phyloP scores from a whole-genome alignment of 2,329 filamentous ascomycete genomes.

The Tolypocladium album region DNA sequence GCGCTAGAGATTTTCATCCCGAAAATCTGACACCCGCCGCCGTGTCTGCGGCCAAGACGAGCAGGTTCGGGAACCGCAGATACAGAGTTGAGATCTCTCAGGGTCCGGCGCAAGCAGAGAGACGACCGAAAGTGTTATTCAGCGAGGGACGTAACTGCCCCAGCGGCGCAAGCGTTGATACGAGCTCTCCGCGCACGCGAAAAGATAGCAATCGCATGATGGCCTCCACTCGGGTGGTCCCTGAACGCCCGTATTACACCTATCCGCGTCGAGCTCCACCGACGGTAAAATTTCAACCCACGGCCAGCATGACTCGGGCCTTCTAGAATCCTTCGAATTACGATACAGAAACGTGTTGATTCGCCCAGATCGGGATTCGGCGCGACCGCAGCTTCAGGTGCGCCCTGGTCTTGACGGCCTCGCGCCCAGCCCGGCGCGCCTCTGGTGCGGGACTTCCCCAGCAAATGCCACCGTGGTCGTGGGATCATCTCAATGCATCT shows the following conservation, averaged over 20 bases:
- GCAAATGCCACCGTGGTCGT: not conserved
- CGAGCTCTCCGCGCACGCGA: not conserved
- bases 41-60: no score
- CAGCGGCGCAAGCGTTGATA: not conserved
- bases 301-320: not conserved
- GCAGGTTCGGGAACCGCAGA: not conserved
- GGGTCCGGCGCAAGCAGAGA: not conserved
- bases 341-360: not conserved
- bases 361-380: not conserved
- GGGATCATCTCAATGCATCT: not conserved
- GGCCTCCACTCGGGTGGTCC: not conserved
- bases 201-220: not conserved
- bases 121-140: not conserved
- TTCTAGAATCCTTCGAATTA: not conserved
- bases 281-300: not conserved
- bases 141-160: not conserved
- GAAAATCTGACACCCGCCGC: not conserved
- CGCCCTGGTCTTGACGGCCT: not conserved
- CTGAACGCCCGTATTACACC: not conserved
- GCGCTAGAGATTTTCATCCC: not conserved
- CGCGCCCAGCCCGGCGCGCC: no score
- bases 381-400: not conserved
- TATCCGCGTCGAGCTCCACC: not conserved
- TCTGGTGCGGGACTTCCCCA: not conserved
- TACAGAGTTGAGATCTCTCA: no score